Conservation (phyloP, 2,329 filamentous ascomycete species). For the Coniochaeta sp. region DNA sequence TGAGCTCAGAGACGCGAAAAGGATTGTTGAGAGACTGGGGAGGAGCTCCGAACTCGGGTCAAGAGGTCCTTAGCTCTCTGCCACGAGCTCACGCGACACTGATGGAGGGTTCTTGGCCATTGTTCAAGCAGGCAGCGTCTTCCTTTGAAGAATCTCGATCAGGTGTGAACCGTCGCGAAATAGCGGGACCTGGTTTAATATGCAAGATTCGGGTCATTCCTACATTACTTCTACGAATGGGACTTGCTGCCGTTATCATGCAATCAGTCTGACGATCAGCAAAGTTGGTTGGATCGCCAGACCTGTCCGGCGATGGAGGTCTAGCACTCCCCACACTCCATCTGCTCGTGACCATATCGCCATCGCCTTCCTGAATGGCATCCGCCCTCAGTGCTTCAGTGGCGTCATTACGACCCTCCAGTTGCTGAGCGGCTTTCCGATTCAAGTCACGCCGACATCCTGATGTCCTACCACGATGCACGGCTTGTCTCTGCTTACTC, state of each 20-base stretch:
- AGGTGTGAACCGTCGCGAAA: neutral
- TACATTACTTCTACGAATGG: neutral
- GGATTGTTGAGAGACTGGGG: neutral
- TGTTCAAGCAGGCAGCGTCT: neutral
- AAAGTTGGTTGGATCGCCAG: neutral
- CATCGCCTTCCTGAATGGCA: neutral
- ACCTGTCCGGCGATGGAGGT: neutral
- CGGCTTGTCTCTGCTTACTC: neutral
- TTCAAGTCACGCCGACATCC: neutral
- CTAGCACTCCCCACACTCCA: neutral
- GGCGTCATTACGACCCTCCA: neutral
- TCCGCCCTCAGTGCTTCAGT: neutral
- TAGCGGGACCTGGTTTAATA: neutral
- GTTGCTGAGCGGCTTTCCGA: neutral
- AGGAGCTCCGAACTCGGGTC: neutral
- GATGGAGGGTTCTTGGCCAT: neutral
- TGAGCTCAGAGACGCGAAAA: neutral
- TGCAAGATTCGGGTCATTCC: neutral
- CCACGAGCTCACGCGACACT: neutral
- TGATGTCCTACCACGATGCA: neutral
- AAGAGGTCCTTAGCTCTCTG: neutral
- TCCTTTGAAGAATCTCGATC: neutral
- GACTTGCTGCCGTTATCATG: neutral
- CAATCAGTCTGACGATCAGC: neutral
- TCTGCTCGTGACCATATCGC: neutral